Evolutionary conservation across 176 grass and related monocot genomes (phyloP).

Genomic region (Elaeis guineensis): DNA sequence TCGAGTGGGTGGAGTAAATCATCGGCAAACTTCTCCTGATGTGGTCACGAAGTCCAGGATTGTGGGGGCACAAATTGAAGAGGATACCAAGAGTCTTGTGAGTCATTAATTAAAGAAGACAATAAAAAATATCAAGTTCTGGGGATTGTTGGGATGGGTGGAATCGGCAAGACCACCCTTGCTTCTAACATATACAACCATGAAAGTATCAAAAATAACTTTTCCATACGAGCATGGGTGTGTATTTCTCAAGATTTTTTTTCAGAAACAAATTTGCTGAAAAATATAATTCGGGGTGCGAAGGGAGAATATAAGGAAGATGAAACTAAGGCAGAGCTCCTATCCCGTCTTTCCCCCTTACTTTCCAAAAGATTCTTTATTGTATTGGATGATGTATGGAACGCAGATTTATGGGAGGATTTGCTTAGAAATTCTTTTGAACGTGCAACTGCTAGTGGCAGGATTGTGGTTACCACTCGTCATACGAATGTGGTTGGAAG

Average conservation of each 20-base stretch:
- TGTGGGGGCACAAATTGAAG: conserved; percentile 42
- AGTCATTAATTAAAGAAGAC: conserved; percentile 44
- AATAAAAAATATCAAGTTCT: conserved; percentile 66
- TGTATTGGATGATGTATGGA: conserved; percentile 71
- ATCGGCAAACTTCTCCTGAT: background rate
- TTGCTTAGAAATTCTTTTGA: conserved; percentile 48
- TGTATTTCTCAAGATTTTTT: conserved; percentile 39
- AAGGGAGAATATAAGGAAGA: conserved; percentile 25
- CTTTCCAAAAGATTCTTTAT: conserved; percentile 58
- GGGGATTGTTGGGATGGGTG: conserved; percentile 45
- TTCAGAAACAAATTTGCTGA: conserved; percentile 41
- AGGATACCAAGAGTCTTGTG: conserved; percentile 33
- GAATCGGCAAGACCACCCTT: conserved; percentile 73
- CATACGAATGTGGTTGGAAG: conserved; percentile 27
- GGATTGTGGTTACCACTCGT: conserved; percentile 45
- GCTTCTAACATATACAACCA: conserved; percentile 51
- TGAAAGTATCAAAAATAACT: conserved; percentile 38
- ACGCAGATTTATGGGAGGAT: conserved; percentile 37
- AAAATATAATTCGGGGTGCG: conserved; percentile 34
- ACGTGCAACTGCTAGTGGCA: conserved; percentile 44
- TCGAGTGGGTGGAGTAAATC: background rate
- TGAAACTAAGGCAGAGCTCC: conserved; percentile 40
- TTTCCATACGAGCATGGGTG: conserved; percentile 59
- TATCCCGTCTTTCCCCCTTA: conserved; percentile 27
- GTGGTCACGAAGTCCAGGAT: background rate